A percentile compares a stretch with the other conserved stretches of the same genome.
Conservation (phyloP, 2,329 filamentous ascomycete genomes). For the Chalara sp. region DNA sequence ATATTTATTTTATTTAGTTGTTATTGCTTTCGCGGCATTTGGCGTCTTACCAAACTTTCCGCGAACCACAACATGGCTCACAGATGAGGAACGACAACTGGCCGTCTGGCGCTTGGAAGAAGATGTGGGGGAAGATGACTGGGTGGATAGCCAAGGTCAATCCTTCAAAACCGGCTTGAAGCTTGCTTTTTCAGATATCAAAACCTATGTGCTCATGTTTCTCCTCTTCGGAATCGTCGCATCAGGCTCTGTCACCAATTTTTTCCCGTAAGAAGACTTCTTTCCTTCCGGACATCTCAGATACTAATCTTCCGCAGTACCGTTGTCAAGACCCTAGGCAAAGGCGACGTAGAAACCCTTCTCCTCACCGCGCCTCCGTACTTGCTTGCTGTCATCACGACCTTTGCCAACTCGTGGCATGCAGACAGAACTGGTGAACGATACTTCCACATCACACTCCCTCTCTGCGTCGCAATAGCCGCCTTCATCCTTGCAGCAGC, state of each 20-base stretch:
- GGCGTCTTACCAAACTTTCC: constrained; percentile 63
- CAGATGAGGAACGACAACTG: constrained; percentile 47
- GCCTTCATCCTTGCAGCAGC: constrained; percentile 63
- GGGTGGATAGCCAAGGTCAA: constrained; percentile 48
- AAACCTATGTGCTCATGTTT: constrained; percentile 29
- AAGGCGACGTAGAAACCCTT: constrained; percentile 50
- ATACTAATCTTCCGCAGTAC: constrained; percentile 33
- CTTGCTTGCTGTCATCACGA: constrained; percentile 53
- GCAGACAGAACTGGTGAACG: constrained; percentile 60
- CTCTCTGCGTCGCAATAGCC: constrained; percentile 52
- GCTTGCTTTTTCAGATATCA: constrained; percentile 47
- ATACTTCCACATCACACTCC: constrained; percentile 59
- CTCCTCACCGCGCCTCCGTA: constrained; percentile 61
- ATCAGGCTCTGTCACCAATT: constrained; percentile 56
- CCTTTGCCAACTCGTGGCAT: constrained; percentile 61
- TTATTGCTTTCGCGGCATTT: constrained; percentile 48
- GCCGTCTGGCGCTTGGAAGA: constrained; percentile 54
- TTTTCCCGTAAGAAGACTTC: constrained; percentile 43
- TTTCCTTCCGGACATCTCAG: too few species aligned
- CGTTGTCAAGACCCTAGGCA: constrained; percentile 62
- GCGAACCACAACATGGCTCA: constrained; percentile 49
- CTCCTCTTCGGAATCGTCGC: constrained; percentile 49
- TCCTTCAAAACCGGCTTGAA: constrained; percentile 45
- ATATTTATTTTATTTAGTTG: constrained; percentile 28
- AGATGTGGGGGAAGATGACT: constrained; percentile 59